Evolutionary conservation across 768 basidiomycete genomes (phyloP).

Genomic region (Cytidiella melzeri): DNA sequence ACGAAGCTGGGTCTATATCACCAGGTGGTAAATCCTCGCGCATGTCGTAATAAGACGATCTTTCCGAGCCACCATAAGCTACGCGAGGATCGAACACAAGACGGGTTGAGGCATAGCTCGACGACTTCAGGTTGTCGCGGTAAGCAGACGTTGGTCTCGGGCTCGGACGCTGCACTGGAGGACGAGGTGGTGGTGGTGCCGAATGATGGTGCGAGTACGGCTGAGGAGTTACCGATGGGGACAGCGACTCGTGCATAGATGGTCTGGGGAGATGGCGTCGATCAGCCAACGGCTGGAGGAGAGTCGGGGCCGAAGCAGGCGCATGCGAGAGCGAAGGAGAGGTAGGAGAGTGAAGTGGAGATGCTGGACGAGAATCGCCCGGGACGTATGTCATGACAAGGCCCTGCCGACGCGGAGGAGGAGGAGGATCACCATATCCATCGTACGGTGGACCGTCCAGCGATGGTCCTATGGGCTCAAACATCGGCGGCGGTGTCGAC

Average conservation of each 20-base stretch:
- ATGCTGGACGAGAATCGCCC: constrained; percentile 15
- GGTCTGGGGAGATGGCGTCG: background rate
- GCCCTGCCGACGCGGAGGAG: background rate
- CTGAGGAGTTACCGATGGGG: background rate
- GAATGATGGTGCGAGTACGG: background rate
- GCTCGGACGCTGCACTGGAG: background rate
- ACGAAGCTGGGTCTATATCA: constrained; percentile 29
- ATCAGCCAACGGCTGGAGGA: background rate
- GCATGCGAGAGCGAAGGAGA: background rate
- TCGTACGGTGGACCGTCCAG: constrained; percentile 35
- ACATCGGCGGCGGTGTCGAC: constrained; percentile 34
- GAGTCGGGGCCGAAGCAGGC: background rate
- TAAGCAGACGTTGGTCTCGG: constrained; percentile 3
- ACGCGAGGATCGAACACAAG: constrained; percentile 38
- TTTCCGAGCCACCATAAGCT: constrained; percentile 33
- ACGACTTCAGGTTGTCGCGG: background rate
- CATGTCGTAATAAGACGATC: constrained; percentile 8
- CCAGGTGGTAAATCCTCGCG: constrained; percentile 13
- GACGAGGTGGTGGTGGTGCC: constrained; percentile 1
- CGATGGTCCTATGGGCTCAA: constrained; percentile 29
- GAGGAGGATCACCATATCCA: constrained; percentile 1
- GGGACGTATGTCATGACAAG: constrained; percentile 20
- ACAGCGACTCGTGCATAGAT: background rate
- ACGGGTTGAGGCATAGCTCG: constrained; percentile 3
- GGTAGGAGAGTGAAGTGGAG: constrained; percentile 16